A percentile compares a stretch with the other conserved stretches of the same genome.
Evolutionary conservation across 2,329 filamentous ascomycete genomes (phyloP).

Genomic region (Alternaria postmessia): DNA sequence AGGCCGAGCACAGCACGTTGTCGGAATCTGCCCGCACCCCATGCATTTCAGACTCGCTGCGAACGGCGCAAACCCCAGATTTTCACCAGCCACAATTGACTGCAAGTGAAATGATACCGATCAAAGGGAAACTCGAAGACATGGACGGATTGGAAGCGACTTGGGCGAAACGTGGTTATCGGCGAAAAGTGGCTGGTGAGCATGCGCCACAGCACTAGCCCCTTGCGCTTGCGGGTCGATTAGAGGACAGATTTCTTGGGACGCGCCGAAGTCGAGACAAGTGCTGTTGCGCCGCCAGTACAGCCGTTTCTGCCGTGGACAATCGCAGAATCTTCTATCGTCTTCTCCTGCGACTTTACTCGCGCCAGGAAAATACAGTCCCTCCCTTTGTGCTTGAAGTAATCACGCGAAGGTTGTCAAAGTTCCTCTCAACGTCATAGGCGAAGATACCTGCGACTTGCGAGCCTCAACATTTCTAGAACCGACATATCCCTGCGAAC

Average conservation of each 20-base stretch:
- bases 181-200: slow-evolving; percentile 14
- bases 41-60: background rate
- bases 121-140: background rate
- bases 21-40: slow-evolving; percentile 9
- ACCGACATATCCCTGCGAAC: slow-evolving; percentile 1
- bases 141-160: background rate
- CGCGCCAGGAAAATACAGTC: slow-evolving; percentile 9
- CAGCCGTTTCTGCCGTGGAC: slow-evolving; percentile 15
- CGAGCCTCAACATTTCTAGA: slow-evolving; percentile 2
- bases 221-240: slow-evolving; percentile 7
- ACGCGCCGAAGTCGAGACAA: slow-evolving; percentile 15
- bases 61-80: background rate
- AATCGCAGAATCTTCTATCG: slow-evolving; percentile 14
- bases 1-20: background rate
- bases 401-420: background rate
- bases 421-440: slow-evolving; percentile 11
- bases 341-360: slow-evolving; percentile 4
- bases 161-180: slow-evolving; percentile 9
- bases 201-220: no score
- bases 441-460: slow-evolving; percentile 4
- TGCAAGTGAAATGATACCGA: background rate
- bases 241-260: slow-evolving; percentile 24
- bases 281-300: slow-evolving; percentile 18
- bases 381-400: slow-evolving; percentile 1
- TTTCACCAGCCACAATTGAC: background rate